Evolutionary conservation across 768 basidiomycete species (phyloP).

Genomic region (Daedalea quercina): DNA sequence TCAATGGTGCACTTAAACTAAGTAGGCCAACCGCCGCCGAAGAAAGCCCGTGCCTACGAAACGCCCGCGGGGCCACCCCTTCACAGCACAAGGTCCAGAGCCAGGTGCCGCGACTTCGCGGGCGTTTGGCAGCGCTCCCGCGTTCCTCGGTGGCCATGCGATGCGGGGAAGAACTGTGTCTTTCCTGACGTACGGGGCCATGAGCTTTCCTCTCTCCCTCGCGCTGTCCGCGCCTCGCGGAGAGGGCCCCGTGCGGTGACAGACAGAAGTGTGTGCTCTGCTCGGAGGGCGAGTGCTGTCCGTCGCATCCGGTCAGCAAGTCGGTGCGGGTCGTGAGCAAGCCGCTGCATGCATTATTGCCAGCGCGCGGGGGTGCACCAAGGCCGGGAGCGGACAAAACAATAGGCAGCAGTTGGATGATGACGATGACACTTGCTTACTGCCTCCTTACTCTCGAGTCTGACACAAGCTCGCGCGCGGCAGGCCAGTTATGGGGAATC

Average conservation of each 20-base stretch:
- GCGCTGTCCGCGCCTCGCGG: too few species aligned
- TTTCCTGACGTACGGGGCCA: too few species aligned
- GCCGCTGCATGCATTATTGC: neutral
- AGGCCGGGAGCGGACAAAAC: neutral
- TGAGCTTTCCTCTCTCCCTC: too few species aligned
- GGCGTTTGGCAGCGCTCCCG: neutral
- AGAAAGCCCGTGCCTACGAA: neutral
- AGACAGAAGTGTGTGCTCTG: too few species aligned
- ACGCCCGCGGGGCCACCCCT: neutral
- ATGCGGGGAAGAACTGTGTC: too few species aligned
- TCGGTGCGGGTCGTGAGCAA: neutral
- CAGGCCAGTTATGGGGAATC: too few species aligned
- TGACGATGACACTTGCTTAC: neutral
- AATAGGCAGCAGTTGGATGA: neutral
- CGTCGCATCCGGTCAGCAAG: too few species aligned
- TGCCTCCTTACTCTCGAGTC: neutral
- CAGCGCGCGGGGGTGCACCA: neutral
- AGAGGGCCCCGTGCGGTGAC: too few species aligned
- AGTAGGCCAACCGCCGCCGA: neutral
- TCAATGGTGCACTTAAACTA: neutral
- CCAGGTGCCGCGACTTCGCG: neutral
- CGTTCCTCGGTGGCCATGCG: too few species aligned
- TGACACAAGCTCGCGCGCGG: too few species aligned
- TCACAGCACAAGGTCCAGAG: neutral
- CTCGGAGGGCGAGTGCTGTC: too few species aligned